Evolutionary conservation across 148 eudicot genomes (phyloP), one percentile per base, ranked within the genome.

Genomic region (Vaccinium myrtillus): DNA sequence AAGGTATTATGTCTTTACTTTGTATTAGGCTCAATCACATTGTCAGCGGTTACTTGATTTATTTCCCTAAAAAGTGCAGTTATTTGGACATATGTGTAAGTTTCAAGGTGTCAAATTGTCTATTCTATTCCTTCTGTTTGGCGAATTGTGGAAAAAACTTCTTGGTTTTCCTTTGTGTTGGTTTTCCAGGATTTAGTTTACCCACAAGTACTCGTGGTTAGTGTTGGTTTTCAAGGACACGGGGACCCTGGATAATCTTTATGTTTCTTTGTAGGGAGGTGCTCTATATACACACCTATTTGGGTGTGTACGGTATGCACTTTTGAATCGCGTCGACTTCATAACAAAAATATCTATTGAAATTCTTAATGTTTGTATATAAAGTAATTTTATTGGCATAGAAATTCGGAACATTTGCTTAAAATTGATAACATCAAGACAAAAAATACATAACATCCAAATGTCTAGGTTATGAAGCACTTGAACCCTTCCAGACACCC

Each of bases 1-100:
- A 87, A 78, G 94, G 95, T 92, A 87, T 23, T 61, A 27, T 49
- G n/a, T 25, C 32, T 5, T 39, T 49, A 32, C 30, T 21, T 75
- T 59, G 63, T 5, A 51, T 54, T 67, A 21, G 32, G 74, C 18
- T 55, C 53, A 27, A 78, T 78, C 18, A 11, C 11, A 13, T 50
- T n/a, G 9, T 78, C 56, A 50, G 11, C 4, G 27, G 80, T 4
- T 36, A 14, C 8, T 76, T 19, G 10, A 59, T 55, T 36, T 39
- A 21, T 25, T 54, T 16, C 32, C 36, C 10, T 8, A 12, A 14
- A 21, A 46, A 48, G 67, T 30, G 32, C 19, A 48, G 36, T 74
- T 21, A 46, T 36, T 74, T 78, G 32, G 11, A 21, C 51, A 14
- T 9, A 12, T 73, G 6, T 30, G 74, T 27, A 27, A 6, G 1